Evolutionary conservation across 2,329 filamentous ascomycete genomes (phyloP).

Genomic region (Metarhizium brunneum): DNA sequence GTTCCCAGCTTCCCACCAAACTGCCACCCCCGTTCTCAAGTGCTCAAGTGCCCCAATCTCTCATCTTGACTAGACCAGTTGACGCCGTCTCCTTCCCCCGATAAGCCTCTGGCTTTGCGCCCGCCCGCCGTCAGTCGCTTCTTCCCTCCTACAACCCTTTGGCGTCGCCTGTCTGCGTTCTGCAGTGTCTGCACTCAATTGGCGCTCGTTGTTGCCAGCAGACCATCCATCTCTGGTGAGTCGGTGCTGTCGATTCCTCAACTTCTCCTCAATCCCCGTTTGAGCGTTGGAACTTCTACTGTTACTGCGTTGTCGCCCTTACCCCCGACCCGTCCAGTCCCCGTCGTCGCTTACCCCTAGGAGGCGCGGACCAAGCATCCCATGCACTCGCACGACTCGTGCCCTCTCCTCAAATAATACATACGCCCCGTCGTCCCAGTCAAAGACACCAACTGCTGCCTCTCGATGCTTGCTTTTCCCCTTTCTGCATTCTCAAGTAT

Average conservation of each 20-base stretch:
- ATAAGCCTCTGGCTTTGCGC: neutral
- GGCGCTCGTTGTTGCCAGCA: conserved; percentile 1
- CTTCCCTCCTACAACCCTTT: neutral
- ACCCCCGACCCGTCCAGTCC: neutral
- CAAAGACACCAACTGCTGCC: neutral
- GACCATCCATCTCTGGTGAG: conserved; percentile 1
- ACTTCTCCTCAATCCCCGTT: neutral
- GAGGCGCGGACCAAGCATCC: conserved; percentile 1
- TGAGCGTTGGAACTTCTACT: no score
- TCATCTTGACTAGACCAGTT: neutral
- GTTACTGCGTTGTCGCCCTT: neutral
- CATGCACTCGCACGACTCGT: conserved; percentile 7
- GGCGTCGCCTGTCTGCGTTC: neutral
- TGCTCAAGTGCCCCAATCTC: neutral
- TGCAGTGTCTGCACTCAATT: neutral
- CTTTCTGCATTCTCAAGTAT: neutral
- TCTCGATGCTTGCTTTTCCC: neutral
- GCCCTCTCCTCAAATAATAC: conserved; percentile 2
- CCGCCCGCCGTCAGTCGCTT: neutral
- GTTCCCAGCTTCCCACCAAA: neutral
- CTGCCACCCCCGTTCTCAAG: neutral
- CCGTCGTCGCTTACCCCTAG: neutral
- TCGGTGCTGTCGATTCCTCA: neutral
- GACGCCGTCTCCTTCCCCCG: neutral
- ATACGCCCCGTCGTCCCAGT: neutral